phyloP scores from a whole-genome alignment of 2,329 filamentous ascomycete genomes.

The Tolypocladium tropicale region DNA sequence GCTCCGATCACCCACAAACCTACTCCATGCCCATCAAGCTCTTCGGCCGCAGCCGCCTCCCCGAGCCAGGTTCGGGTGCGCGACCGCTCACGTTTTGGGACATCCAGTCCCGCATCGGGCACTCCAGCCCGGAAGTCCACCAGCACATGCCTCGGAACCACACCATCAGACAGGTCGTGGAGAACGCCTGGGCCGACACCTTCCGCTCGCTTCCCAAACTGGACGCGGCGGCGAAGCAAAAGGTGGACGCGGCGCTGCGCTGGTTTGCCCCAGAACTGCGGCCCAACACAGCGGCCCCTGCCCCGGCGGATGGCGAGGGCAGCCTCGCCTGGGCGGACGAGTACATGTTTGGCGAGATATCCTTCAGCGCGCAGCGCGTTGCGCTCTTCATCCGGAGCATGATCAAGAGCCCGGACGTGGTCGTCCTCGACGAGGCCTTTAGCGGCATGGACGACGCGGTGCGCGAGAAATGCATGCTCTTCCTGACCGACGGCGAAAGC shows the following conservation, averaged over 20 bases:
- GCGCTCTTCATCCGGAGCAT: constrained; percentile 74
- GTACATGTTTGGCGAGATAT: constrained; percentile 60
- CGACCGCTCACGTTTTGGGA: constrained; percentile 85
- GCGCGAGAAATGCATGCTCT: constrained; percentile 78
- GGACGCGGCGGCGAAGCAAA: constrained; percentile 39
- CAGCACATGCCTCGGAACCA: constrained; percentile 78
- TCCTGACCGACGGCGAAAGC: constrained; percentile 57
- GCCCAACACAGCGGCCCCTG: constrained; percentile 28
- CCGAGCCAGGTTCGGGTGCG: constrained; percentile 53
- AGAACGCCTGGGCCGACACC: constrained; percentile 85
- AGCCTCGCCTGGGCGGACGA: constrained; percentile 53
- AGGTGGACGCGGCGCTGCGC: constrained; percentile 58
- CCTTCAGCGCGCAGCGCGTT: constrained; percentile 76
- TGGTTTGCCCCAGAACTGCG: constrained; percentile 78
- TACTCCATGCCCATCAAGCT: constrained; percentile 82
- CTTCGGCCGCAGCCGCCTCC: constrained; percentile 74
- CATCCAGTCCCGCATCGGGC: constrained; percentile 79
- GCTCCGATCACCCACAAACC: constrained; percentile 89
- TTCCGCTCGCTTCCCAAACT: constrained; percentile 64
- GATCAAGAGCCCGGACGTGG: constrained; percentile 69
- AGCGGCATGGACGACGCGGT: constrained; percentile 74
- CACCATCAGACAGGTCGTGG: constrained; percentile 62
- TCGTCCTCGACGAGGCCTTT: constrained; percentile 82
- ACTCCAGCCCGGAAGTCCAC: constrained; percentile 90
- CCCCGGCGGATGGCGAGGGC: constrained; percentile 7